Evolutionary conservation across 2,329 filamentous ascomycete species (phyloP).

Genomic region (Diaporthe nobilis): DNA sequence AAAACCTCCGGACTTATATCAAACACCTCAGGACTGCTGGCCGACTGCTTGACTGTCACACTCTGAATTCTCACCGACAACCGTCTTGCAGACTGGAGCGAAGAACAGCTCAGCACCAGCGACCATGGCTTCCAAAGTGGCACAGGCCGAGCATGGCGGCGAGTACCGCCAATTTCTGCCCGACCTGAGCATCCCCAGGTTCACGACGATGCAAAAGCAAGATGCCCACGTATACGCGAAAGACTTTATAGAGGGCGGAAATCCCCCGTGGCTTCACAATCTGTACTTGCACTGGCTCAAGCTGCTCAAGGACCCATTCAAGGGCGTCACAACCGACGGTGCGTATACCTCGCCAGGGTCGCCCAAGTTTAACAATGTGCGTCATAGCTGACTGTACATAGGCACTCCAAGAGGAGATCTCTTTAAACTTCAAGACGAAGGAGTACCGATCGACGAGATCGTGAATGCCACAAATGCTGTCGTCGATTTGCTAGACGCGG

Average conservation of each 20-base stretch:
- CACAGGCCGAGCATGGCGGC: constrained; percentile 42
- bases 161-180: constrained; percentile 73
- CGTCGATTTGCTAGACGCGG: constrained; percentile 60
- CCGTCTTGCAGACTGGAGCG: neutral
- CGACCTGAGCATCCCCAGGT: constrained; percentile 72
- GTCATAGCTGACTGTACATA: constrained; percentile 45
- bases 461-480: constrained; percentile 64
- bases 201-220: constrained; percentile 74
- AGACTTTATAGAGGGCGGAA: constrained; percentile 69
- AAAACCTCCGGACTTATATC: neutral
- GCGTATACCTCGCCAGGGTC: constrained; percentile 41
- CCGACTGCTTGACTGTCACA: neutral
- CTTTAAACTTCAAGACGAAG: constrained; percentile 75
- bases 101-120: neutral
- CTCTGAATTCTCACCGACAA: too few relatives aligned
- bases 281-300: constrained; percentile 72
- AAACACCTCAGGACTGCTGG: too few relatives aligned
- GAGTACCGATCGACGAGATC: constrained; percentile 70
- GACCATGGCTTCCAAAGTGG: constrained; percentile 32
- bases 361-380: constrained; percentile 31
- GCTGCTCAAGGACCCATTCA: constrained; percentile 76
- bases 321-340: constrained; percentile 79
- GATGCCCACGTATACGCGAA: constrained; percentile 74
- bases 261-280: constrained; percentile 77
- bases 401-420: constrained; percentile 66